These are phyloP conservation scores for Apiotrichum veenhuisii DNA, from an alignment of 1,284 basidiomycete species.

Conservation along the genomic window DNA sequence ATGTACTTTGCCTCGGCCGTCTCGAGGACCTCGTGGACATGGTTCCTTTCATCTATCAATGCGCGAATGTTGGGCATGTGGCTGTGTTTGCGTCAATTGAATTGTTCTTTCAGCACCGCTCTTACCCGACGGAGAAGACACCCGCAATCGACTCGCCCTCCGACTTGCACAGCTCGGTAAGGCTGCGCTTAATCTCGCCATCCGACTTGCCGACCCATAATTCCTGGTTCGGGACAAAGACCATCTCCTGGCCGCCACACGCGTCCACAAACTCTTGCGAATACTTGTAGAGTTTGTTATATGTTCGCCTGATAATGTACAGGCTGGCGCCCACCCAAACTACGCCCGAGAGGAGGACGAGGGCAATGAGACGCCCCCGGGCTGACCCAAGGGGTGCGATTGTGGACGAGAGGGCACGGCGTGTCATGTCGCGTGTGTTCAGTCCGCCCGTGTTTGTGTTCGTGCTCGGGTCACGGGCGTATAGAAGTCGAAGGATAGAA, in stretches of 20 bases:
- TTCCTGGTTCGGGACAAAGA: slow-evolving; percentile 57
- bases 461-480: slow-evolving; percentile 57
- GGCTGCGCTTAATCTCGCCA: slow-evolving; percentile 19
- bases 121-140: slow-evolving; percentile 69
- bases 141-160: slow-evolving; percentile 60
- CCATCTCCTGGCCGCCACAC: slow-evolving; percentile 67
- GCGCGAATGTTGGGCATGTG: slow-evolving; percentile 63
- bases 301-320: slow-evolving; percentile 63
- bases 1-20: slow-evolving; percentile 73
- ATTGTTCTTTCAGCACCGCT: background rate
- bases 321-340: slow-evolving; percentile 63
- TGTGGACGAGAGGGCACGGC: slow-evolving; percentile 1
- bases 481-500: slow-evolving; percentile 65
- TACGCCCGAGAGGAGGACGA: slow-evolving; percentile 60
- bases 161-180: background rate
- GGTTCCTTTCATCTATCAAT: slow-evolving; percentile 67
- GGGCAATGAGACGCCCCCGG: slow-evolving; percentile 59
- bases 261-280: slow-evolving; percentile 60
- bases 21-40: slow-evolving; percentile 69
- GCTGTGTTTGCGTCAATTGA: slow-evolving; percentile 46
- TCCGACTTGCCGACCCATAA: slow-evolving; percentile 67
- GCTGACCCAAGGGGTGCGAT: slow-evolving; percentile 46
- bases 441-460: slow-evolving; percentile 44
- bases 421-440: background rate
- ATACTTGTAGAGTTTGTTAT: slow-evolving; percentile 58